These are phyloP conservation scores for Kazachstania africana DNA, from an alignment of 805 yeast species.

Conservation along the genomic window DNA sequence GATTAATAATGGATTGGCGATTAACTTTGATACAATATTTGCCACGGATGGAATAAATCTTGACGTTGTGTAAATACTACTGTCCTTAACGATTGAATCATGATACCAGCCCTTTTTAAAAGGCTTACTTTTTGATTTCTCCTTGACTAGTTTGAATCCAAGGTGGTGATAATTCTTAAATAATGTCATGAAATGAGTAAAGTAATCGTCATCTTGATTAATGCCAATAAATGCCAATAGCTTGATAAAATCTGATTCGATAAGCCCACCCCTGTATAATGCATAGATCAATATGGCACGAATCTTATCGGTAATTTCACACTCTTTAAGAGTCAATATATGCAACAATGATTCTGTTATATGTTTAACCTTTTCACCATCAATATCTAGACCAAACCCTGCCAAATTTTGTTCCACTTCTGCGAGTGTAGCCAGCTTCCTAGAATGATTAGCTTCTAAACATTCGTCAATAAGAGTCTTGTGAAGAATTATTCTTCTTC, in stretches of 20 bases:
- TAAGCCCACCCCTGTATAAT: conserved; percentile 69
- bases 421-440: conserved; percentile 58
- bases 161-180: conserved; percentile 46
- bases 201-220: conserved; percentile 29
- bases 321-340: conserved; percentile 37
- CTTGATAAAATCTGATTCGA: conserved; percentile 61
- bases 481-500: conserved; percentile 49
- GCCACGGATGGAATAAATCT: conserved; percentile 64
- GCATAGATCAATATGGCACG: conserved; percentile 68
- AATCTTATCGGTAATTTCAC: conserved; percentile 54
- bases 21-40: conserved; percentile 40
- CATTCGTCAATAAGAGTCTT: conserved; percentile 54
- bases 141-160: conserved; percentile 46
- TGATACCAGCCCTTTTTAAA: conserved; percentile 43
- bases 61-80: conserved; percentile 43
- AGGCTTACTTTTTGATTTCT: conserved; percentile 30
- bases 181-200: conserved; percentile 36
- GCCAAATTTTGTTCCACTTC: conserved; percentile 78
- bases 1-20: conserved; percentile 35
- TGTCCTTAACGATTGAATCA: conserved; percentile 31
- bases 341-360: conserved; percentile 52
- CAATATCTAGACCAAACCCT: conserved; percentile 57
- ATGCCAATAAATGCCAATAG: conserved; percentile 44
- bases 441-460: conserved; percentile 43
- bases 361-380: conserved; percentile 49